Evolutionary conservation across 2,329 filamentous ascomycete genomes (phyloP).

Genomic region (Sporothrix brasiliensis): DNA sequence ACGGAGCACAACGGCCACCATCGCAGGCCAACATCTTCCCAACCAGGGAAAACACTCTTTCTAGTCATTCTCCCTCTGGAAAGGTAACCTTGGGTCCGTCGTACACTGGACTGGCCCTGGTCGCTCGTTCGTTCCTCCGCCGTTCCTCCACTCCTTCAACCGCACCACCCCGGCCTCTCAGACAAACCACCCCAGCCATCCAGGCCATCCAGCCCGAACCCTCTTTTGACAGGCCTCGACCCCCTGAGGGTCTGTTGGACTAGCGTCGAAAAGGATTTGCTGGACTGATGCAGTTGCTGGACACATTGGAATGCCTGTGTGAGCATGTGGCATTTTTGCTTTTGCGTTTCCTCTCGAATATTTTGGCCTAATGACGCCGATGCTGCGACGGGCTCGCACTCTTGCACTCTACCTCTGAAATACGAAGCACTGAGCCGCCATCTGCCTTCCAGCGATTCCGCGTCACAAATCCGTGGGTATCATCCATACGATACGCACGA

Average conservation of each 20-base stretch:
- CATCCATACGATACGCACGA: constrained; percentile 1
- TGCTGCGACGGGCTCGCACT: background rate
- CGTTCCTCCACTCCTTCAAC: constrained; percentile 40
- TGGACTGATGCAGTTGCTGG: constrained; percentile 1
- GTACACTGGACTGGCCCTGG: background rate
- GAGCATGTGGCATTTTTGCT: background rate
- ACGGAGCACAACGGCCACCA: constrained; percentile 1
- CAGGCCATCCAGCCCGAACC: constrained; percentile 3
- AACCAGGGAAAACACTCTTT: background rate
- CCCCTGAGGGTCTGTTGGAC: constrained; percentile 19
- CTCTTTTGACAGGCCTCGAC: constrained; percentile 5
- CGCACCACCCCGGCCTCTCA: constrained; percentile 5
- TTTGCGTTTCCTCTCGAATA: background rate
- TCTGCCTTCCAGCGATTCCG: background rate
- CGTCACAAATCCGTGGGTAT: constrained; percentile 1
- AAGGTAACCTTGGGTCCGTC: background rate
- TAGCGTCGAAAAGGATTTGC: constrained; percentile 17
- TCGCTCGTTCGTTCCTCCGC: constrained; percentile 24
- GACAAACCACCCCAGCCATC: constrained; percentile 11
- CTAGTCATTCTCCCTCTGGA: background rate
- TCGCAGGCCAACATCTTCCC: background rate
- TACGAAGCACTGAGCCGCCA: background rate
- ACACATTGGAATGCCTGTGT: background rate
- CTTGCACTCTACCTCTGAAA: background rate
- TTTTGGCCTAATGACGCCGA: background rate